Base-by-base conservation (phyloP, 768 basidiomycete genomes). In the Rhodotorula kratochvilovae region DNA sequence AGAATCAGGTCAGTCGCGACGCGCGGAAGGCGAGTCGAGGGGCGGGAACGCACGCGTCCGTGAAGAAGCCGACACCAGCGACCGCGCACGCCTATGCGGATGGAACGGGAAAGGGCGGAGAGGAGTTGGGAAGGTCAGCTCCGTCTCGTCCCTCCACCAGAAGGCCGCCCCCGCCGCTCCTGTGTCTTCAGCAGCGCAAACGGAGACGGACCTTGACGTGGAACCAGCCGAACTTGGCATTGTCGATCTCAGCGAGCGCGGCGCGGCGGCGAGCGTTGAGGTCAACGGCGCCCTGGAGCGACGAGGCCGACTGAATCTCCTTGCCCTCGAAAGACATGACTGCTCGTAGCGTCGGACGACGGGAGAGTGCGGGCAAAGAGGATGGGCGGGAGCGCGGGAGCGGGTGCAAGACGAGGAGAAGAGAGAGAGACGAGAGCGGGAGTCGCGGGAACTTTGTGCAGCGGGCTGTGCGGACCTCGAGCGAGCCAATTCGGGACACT, bases 51-150 rank as follows among this genome's bases (percentile, higher is more conserved):
- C 25, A 50, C 48, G 88, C 87, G 81, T 90, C 91, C 60, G 92
- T 92, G 84, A 92, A 94, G 85, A 94, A 93, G 36, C 92, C 92
- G 17, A 89, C 89, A 76, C 92, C 90, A 5, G 90, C 72, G 51
- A 84, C 81, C 82, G 50, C 85, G 85, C 67, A 86, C 73, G 83
- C 80, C 80, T 56, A 33, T 17, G 3, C 17, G 33, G 17, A 46
- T 10, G 11, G 5, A 17, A 5, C 11, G 45, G 19, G 45, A 46
- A 17, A 17, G 45, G 45, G 45, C 5, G 19, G 45, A 46, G 45
- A 46, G 19, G 21, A 21, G 45, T 46, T 46, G 45, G 19, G 48
- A 50, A 50, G 48, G 48, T 50, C 48, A 50, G 25, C 48, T 27
- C 7, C 21, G 8, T 10, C 8, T 23, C 25, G 16, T 23, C 25